phyloP scores from a whole-genome alignment of 192 early-diverging fungal species.

The Backusella liffmaniae region DNA sequence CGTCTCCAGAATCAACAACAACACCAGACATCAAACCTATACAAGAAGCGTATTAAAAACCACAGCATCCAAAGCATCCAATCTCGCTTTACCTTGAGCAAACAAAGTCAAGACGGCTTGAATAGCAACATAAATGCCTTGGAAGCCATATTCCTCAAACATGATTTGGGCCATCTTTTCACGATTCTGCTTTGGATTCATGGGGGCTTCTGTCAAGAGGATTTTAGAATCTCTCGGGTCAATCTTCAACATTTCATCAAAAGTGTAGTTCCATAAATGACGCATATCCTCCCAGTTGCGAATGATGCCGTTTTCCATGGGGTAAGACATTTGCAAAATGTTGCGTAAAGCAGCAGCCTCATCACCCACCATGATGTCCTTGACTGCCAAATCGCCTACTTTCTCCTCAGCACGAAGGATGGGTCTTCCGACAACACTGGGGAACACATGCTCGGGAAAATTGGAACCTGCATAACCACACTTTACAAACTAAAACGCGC shows the following conservation, averaged over 20 bases:
- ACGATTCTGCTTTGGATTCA: conserved; percentile 92
- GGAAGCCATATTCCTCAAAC: conserved; percentile 97
- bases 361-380: conserved; percentile 98
- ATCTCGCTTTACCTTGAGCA: conserved; percentile 79
- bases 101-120: conserved; percentile 97
- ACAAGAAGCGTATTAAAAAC: not conserved
- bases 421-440: conserved; percentile 97
- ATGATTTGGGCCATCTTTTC: conserved; percentile 92
- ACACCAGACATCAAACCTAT: conserved; percentile 89
- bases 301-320: conserved; percentile 99
- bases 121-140: conserved; percentile 91
- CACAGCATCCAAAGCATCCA: not conserved
- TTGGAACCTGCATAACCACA: conserved; percentile 94
- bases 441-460: conserved; percentile 95
- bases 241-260: conserved; percentile 87
- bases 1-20: conserved; percentile 98
- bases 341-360: conserved; percentile 88
- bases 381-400: conserved; percentile 73
- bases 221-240: conserved; percentile 90
- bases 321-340: conserved; percentile 94
- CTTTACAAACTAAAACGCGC: conserved; percentile 81
- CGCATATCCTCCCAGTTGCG: conserved; percentile 97
- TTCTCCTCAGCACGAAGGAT: conserved; percentile 95
- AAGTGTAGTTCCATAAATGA: conserved; percentile 98
- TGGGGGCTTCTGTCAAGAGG: conserved; percentile 93